Conservation (phyloP, 768 basidiomycete species). For the Suillus alpinus region DNA sequence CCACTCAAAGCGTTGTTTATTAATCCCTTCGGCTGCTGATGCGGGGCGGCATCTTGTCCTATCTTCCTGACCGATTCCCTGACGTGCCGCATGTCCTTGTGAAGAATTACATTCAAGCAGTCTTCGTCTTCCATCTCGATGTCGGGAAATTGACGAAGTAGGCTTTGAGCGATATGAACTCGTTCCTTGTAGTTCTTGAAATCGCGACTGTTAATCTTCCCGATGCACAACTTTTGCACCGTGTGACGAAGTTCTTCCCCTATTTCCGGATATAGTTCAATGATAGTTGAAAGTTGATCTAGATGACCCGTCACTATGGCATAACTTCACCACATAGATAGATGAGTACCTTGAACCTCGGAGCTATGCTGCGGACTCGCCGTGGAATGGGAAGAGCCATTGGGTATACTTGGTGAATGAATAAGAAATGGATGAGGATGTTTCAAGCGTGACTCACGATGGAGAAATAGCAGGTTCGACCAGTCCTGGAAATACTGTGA, state of each 20-base stretch:
- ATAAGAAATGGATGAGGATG: neutral
- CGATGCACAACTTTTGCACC: neutral
- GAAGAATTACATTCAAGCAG: conserved; percentile 8
- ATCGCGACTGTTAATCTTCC: conserved; percentile 3
- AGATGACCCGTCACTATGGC: neutral
- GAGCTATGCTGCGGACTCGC: neutral
- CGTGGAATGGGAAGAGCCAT: too few species aligned
- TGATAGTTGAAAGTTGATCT: conserved; percentile 11
- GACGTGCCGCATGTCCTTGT: neutral
- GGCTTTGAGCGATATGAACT: conserved; percentile 10
- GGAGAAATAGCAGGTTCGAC: conserved; percentile 1
- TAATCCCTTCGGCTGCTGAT: neutral
- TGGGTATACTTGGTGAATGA: neutral
- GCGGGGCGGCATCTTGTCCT: neutral
- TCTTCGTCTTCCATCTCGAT: neutral
- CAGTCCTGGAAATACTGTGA: conserved; percentile 1
- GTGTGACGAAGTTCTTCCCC: neutral
- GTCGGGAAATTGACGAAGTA: neutral
- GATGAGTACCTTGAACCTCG: neutral
- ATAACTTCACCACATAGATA: neutral
- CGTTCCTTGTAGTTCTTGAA: conserved; percentile 14
- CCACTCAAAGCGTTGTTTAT: neutral
- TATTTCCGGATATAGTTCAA: conserved; percentile 14
- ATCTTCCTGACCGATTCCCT: neutral
- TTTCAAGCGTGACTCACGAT: neutral